Base-by-base conservation (phyloP, 441 rosid genomes). In the Theobroma grandiflorum region DNA sequence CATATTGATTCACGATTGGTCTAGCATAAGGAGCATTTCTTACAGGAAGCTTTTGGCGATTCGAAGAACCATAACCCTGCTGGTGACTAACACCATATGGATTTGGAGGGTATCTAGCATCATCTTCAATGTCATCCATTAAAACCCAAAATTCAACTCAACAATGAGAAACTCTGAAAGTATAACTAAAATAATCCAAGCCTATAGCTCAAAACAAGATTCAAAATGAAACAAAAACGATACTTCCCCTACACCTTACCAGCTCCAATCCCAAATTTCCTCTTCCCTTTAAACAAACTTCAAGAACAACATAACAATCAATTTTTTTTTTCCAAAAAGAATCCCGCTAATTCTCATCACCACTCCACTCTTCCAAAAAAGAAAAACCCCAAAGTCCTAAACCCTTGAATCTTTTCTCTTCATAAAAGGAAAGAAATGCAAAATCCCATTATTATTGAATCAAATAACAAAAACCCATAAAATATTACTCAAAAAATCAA, bases 51-150 rank as follows among this genome's bases (percentile, higher is more conserved):
- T 89, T 95, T 76, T 91, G 92, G 12, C 91, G 87, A 84, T 78
- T 87, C 0, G 84, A 81, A 66, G 98, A 85, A 75, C 81, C 86
- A 76, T 85, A 88, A 55, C 81, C 84, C 71, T 80, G 90, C 58
- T 81, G 87, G 65, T 84, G 84, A 85, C 74, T 84, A 15, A 66
- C 82, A 49, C 75, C 87, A 83, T 88, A 90, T 0, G 83, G 79
- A 71, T 91, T 89, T 65, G 86, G 87, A 0, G 92, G 89, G 84
- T 89, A 93, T 82, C 95, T 87, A 2, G 89, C 91, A 85, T 92
- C 93, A 73, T 91, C 97, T 85, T 91, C 97, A 31, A 84, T 87
- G 40, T 91, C 95, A 83, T 87, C 99, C 99, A 96, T 96, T 83
- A 52, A 52, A 72, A 79, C 40, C 65, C 69, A 72, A 79, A 78